Evolutionary conservation across 148 eudicot genomes (phyloP).

Genomic region (Camellia japonica): DNA sequence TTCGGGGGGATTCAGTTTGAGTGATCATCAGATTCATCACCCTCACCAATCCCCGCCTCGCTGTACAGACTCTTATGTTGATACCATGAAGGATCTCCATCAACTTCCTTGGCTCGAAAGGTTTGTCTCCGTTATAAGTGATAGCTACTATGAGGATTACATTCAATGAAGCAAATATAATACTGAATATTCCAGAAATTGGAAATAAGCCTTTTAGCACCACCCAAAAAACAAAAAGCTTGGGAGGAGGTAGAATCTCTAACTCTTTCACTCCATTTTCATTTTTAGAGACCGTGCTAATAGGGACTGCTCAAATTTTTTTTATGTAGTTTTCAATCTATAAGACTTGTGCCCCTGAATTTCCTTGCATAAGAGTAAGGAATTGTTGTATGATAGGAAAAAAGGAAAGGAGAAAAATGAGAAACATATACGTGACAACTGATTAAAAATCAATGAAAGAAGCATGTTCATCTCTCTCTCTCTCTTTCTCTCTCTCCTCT

Average conservation of each 20-base stretch:
- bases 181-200: background rate
- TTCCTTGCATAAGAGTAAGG: constrained; percentile 15
- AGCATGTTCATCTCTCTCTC: background rate
- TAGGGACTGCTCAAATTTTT: background rate
- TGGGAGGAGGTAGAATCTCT: constrained; percentile 19
- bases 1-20: constrained; percentile 67
- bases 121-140: constrained; percentile 82
- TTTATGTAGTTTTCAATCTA: constrained; percentile 4
- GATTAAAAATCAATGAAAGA: constrained; percentile 3
- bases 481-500: background rate
- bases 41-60: constrained; percentile 61
- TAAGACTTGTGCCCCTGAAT: background rate
- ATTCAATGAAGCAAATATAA: constrained; percentile 38
- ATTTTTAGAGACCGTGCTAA: background rate
- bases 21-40: constrained; percentile 53
- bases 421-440: constrained; percentile 1
- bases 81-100: constrained; percentile 84
- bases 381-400: constrained; percentile 10
- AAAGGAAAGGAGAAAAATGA: background rate
- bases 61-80: constrained; percentile 67
- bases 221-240: background rate
- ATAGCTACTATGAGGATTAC: constrained; percentile 71
- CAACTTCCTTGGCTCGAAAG: constrained; percentile 97
- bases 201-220: constrained; percentile 4
- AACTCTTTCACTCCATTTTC: constrained; percentile 19